Base-by-base conservation (phyloP, 1,139 yeast genomes). In the Kurtzmaniella quercitrusa region DNA sequence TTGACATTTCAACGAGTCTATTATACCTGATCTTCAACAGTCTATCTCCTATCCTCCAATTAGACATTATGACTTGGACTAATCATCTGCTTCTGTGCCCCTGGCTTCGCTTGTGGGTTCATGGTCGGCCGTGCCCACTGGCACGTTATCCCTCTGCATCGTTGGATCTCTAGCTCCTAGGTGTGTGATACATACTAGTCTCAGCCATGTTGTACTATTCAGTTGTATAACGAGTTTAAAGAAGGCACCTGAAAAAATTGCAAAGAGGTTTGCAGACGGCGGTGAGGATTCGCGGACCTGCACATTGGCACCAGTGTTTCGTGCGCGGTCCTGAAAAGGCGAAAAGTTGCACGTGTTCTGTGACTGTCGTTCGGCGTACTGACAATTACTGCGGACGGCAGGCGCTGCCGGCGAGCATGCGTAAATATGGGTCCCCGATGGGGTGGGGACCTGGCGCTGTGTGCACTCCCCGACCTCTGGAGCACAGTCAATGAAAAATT, bases 181-280 rank as follows among this genome's bases (percentile, higher is more conserved):
- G n/a, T 27, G 31, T 27, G 31, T 40, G 37, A 34, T 55, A 70
- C 75, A 68, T 70, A 70, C 75, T 60, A 64, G 74, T 67, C 61
- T 70, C 76, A 67, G 73, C 70, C 75, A 70, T 70, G 58, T 57
- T 70, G 63, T 44, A 49, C 50, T 50, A 46, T 41, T 44, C 48
- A 36, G 46, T 41, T 41, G 41, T 40, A 44, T 49, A 43, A 37
- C 40, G 21, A 36, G 27, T 19, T 17, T 17, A 14, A 15, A 31
- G 36, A 10, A 19, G 23, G 38, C 34, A 44, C 43, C 21, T 25
- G 33, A 40, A 43, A 43, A 40, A 40, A 40, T 47, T 46, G 38
- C 45, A 44, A 40, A 40, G 46, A 46, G 29, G 34, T 39, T 46
- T 37, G 38, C 38, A 36, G 21, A 36, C 23, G 27, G 17, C 21